Evolutionary conservation across 2,329 filamentous ascomycete species (phyloP).

Genomic region (Stemphylium beticola): DNA sequence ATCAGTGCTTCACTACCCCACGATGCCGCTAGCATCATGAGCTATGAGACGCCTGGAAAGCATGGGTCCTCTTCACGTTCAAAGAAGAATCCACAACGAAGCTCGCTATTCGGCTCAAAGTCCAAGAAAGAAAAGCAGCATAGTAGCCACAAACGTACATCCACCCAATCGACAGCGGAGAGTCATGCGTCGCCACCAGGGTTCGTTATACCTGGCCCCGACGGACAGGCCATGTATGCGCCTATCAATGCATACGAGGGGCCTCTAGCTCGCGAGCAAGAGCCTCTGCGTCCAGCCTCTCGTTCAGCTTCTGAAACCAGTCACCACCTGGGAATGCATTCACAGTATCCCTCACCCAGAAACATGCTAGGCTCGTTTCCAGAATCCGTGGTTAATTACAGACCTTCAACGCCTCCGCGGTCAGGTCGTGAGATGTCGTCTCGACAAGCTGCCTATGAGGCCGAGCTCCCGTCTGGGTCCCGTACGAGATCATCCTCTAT

Average conservation of each 20-base stretch:
- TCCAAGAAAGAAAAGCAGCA: slow-evolving; percentile 41
- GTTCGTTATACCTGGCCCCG: slow-evolving; percentile 56
- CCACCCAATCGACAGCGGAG: slow-evolving; percentile 24
- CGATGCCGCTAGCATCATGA: slow-evolving; percentile 36
- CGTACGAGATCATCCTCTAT: slow-evolving; percentile 30
- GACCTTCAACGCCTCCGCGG: slow-evolving; percentile 27
- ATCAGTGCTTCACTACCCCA: slow-evolving; percentile 35
- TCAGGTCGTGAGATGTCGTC: slow-evolving; percentile 26
- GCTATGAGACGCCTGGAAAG: slow-evolving; percentile 41
- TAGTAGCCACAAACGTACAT: slow-evolving; percentile 39
- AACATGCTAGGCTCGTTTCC: slow-evolving; percentile 50
- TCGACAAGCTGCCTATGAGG: slow-evolving; percentile 22
- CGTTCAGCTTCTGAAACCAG: slow-evolving; percentile 49
- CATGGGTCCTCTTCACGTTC: slow-evolving; percentile 37
- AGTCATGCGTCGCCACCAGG: slow-evolving; percentile 50
- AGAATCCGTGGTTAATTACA: slow-evolving; percentile 40
- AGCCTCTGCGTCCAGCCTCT: slow-evolving; percentile 51
- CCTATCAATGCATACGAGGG: slow-evolving; percentile 52
- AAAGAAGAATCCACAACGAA: slow-evolving; percentile 42
- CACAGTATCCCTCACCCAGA: slow-evolving; percentile 38
- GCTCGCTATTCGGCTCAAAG: slow-evolving; percentile 39
- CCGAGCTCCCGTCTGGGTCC: slow-evolving; percentile 16
- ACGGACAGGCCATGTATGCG: slow-evolving; percentile 55
- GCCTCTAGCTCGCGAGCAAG: slow-evolving; percentile 43
- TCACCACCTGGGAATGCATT: slow-evolving; percentile 32